These are phyloP conservation scores for Pseudogymnoascus sp. DNA, from an alignment of 2,329 filamentous ascomycete species.

Conservation along the genomic window DNA sequence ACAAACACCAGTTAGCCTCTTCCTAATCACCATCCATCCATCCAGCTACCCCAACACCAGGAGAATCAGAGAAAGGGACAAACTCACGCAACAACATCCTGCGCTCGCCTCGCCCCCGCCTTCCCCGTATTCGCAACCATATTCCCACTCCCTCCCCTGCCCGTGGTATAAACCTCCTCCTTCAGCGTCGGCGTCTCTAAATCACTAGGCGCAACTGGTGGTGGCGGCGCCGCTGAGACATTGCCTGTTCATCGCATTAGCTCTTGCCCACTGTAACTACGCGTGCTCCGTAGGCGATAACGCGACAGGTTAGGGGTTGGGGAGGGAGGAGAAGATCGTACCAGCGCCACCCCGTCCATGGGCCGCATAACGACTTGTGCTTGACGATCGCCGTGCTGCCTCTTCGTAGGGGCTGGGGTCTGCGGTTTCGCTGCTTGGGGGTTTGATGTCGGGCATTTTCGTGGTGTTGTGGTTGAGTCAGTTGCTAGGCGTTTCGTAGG, in stretches of 20 bases:
- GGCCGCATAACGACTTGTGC: background rate
- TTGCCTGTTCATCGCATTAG: conserved; percentile 40
- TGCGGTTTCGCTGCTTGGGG: background rate
- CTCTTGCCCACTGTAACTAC: background rate
- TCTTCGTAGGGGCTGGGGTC: background rate
- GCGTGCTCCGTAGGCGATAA: background rate
- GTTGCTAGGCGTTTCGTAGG: background rate
- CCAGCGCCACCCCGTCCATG: conserved; percentile 2
- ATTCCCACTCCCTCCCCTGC: conserved; percentile 80
- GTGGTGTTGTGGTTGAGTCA: background rate
- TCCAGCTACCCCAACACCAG: too few relatives aligned
- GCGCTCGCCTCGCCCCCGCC: conserved; percentile 63
- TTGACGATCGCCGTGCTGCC: background rate
- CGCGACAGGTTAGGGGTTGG: background rate
- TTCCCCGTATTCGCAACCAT: conserved; percentile 70
- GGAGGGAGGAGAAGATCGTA: background rate
- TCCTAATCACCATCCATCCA: background rate
- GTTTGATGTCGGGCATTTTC: background rate
- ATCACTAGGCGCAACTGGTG: conserved; percentile 47
- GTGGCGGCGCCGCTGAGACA: conserved; percentile 46
- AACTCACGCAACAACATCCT: conserved; percentile 69
- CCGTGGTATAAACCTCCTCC: conserved; percentile 75
- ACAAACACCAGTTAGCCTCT: conserved; percentile 27
- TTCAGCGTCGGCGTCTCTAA: conserved; percentile 79
- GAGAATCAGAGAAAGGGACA: conserved; percentile 16